Conservation (phyloP, 768 basidiomycete genomes). For the Russula sp. region DNA sequence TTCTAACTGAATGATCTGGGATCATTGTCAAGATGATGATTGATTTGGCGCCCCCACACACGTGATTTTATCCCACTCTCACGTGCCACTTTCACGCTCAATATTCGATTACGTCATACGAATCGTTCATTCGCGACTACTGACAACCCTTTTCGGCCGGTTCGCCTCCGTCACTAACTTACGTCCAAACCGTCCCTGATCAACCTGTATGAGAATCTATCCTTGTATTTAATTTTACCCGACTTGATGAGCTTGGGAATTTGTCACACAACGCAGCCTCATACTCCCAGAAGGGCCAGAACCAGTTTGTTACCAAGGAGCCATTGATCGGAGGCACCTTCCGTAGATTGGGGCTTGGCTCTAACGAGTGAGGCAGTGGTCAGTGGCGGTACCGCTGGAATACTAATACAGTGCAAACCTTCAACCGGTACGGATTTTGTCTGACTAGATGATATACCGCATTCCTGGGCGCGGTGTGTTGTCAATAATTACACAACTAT, state of each 20-base stretch:
- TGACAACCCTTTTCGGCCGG: constrained; percentile 30
- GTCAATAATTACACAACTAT: not conserved
- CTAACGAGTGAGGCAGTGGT: not conserved
- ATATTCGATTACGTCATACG: too few relatives aligned
- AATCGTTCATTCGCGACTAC: constrained; percentile 14
- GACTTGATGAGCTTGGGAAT: constrained; percentile 28
- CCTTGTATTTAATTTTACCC: constrained; percentile 26
- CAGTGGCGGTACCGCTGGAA: not conserved
- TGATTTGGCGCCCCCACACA: not conserved
- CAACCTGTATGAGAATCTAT: constrained; percentile 27
- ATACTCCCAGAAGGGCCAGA: constrained; percentile 23
- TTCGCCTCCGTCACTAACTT: constrained; percentile 30
- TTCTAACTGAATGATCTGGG: constrained; percentile 73
- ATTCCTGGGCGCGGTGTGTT: constrained; percentile 18
- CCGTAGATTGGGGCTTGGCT: constrained; percentile 7
- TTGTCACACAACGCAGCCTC: constrained; percentile 29
- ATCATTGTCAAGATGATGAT: constrained; percentile 26
- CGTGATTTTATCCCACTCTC: not conserved
- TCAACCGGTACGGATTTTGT: constrained; percentile 22
- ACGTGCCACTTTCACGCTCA: not conserved
- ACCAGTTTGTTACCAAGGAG: constrained; percentile 29
- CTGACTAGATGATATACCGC: constrained; percentile 31
- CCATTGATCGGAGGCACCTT: constrained; percentile 30
- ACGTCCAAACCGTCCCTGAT: constrained; percentile 28
- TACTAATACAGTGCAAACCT: constrained; percentile 7